Evolutionary conservation across 495 filamentous ascomycete species (phyloP).

Genomic region (Hyaloscypha hepaticicola): DNA sequence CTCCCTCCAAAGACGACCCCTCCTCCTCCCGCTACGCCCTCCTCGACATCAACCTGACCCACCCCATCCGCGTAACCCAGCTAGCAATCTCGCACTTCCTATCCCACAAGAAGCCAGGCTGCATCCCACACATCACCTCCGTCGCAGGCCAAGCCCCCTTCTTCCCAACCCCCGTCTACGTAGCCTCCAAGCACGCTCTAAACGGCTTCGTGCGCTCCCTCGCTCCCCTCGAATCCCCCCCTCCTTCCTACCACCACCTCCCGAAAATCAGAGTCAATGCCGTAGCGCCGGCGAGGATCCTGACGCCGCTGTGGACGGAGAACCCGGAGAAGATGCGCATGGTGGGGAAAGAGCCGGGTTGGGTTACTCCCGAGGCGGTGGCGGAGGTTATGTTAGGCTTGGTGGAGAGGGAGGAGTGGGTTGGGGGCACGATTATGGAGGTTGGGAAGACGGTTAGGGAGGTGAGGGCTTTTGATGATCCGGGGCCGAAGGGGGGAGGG

Average conservation of each 20-base stretch:
- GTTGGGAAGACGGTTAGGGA: constrained; percentile 51
- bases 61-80: constrained; percentile 67
- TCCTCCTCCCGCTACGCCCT: constrained; percentile 50
- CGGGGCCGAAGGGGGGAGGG: constrained; percentile 47
- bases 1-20: constrained; percentile 47
- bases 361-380: constrained; percentile 65
- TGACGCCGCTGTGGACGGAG: constrained; percentile 68
- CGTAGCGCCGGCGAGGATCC: constrained; percentile 65
- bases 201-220: constrained; percentile 55
- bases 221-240: constrained; percentile 40
- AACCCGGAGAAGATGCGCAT: constrained; percentile 64
- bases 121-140: constrained; percentile 57
- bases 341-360: constrained; percentile 44
- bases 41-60: constrained; percentile 68
- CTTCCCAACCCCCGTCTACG: constrained; percentile 56
- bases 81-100: constrained; percentile 60
- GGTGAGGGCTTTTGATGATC: constrained; percentile 56
- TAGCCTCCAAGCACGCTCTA: constrained; percentile 62
- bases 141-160: constrained; percentile 59
- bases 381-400: constrained; percentile 63
- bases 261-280: constrained; percentile 63
- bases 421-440: constrained; percentile 56
- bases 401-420: constrained; percentile 46
- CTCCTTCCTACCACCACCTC: constrained; percentile 39
- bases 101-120: constrained; percentile 18